These are phyloP conservation scores for Trypanosoma boissoni DNA, from an alignment of 208 protist species.

Conservation along the genomic window DNA sequence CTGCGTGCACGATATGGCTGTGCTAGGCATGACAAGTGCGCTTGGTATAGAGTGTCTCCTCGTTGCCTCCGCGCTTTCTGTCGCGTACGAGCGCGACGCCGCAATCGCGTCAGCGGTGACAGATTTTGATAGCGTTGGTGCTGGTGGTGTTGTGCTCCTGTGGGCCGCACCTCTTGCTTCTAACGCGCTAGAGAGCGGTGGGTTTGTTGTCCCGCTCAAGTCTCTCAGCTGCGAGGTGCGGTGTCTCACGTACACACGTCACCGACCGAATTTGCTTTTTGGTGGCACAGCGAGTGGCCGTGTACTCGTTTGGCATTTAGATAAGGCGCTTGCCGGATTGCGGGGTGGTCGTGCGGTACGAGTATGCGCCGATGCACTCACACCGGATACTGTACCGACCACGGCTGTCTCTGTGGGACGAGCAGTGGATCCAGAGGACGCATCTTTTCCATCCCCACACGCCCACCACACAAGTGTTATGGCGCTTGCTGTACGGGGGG, in stretches of 20 bases:
- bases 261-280: slow-evolving; percentile 20
- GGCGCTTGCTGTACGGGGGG: slow-evolving; percentile 53
- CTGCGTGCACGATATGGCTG: slow-evolving; percentile 17
- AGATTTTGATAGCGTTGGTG: neutral
- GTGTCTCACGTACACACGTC: slow-evolving; percentile 12
- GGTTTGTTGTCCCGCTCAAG: slow-evolving; percentile 3
- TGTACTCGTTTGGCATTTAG: slow-evolving; percentile 22
- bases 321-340: slow-evolving; percentile 6
- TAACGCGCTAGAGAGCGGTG: neutral
- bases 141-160: slow-evolving; percentile 46
- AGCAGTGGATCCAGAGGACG: slow-evolving; percentile 3
- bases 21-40: slow-evolving; percentile 4
- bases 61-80: slow-evolving; percentile 4
- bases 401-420: too few relatives aligned
- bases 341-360: neutral
- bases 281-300: slow-evolving; percentile 23
- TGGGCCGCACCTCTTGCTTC: slow-evolving; percentile 38
- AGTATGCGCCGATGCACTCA: neutral
- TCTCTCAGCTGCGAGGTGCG: slow-evolving; percentile 20
- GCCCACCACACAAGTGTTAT: slow-evolving; percentile 55
- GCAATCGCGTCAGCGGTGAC: slow-evolving; percentile 10
- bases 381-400: too few relatives aligned
- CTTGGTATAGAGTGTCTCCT: neutral
- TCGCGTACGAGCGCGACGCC: slow-evolving; percentile 8
- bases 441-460: slow-evolving; percentile 60